A percentile compares a stretch with the other conserved stretches of the same genome.
Conservation (phyloP, 2,329 filamentous ascomycete species). For the Pyrenophora tritici-repentis region DNA sequence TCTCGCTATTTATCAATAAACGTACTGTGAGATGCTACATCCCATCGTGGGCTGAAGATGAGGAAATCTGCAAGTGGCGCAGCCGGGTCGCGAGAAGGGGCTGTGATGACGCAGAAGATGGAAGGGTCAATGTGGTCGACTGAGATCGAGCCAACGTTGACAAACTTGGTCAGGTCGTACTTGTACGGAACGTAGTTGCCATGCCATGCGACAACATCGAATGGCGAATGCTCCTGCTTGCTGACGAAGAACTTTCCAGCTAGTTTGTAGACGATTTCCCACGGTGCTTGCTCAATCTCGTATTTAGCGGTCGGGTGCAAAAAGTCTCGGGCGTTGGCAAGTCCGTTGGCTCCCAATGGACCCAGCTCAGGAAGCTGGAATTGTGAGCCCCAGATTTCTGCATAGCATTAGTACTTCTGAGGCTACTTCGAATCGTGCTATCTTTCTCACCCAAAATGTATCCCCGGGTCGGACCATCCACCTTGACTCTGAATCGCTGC, state of each 20-base stretch:
- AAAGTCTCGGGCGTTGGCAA: constrained; percentile 63
- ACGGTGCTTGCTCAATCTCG: constrained; percentile 53
- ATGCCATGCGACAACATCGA: constrained; percentile 81
- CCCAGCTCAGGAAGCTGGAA: constrained; percentile 48
- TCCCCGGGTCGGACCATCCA: constrained; percentile 67
- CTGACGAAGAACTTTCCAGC: constrained; percentile 69
- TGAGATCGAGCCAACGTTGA: constrained; percentile 72
- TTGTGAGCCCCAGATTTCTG: constrained; percentile 48
- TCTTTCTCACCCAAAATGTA: constrained; percentile 65
- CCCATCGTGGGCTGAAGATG: constrained; percentile 68
- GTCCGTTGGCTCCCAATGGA: constrained; percentile 48
- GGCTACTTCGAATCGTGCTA: background rate
- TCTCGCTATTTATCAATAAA: background rate
- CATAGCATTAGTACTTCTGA: constrained; percentile 3
- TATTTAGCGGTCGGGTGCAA: constrained; percentile 72
- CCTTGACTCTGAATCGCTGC: constrained; percentile 72
- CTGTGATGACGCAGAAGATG: constrained; percentile 73
- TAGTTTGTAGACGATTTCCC: constrained; percentile 57
- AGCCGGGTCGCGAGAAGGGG: constrained; percentile 60
- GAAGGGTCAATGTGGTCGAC: constrained; percentile 79
- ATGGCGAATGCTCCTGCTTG: constrained; percentile 71
- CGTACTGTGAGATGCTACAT: constrained; percentile 60
- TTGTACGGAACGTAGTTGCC: constrained; percentile 78
- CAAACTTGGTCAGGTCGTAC: constrained; percentile 79
- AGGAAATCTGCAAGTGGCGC: constrained; percentile 70